Evolutionary conservation across 1,139 yeast species (phyloP), one percentile per base, ranked within the genome.

Genomic region (Magnusiomyces magnusii): DNA sequence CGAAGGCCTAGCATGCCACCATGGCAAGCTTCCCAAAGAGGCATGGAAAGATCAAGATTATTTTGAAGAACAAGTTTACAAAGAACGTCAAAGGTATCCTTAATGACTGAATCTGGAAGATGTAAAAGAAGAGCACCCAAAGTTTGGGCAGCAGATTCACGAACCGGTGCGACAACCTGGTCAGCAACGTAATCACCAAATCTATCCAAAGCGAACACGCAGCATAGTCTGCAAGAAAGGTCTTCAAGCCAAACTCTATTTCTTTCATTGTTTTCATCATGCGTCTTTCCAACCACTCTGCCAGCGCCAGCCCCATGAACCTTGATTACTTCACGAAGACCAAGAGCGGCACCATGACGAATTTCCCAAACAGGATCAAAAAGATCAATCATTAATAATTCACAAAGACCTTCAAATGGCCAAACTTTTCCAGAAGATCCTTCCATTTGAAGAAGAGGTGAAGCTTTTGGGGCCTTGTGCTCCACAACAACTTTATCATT

Each of bases 381-480:
- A 61, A 95, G 75, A 67, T 92, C 97, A 52, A 84, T 84, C 63
- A 90, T 76, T 51, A 95, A 73, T 39, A 92, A 75, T 68, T 91
- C 97, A 69, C 87, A 91, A n/a, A 93, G 86, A n/a, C 97, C 97
- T 76, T 92, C 97, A 66, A 92, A 89, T 60, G 91, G 96, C 98
- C 99, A 95, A 0, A 89, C 87, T 55, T 86, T 77, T 13, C 62
- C 62, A 9, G 85, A 87, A 57, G 85, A 83, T 47, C 87, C 83
- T 64, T 89, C 92, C 67, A 86, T 87, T 9, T 90, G 84, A 13
- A 90, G 74, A 2, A 89, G 76, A 10, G 92, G 90, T 0, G 89
- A 81, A 2, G 86, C 76, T 62, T 84, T 85, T 0, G 90, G 78
- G 1, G 83, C 82, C 68, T 84, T 84, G 57, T 87, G 84, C 71